A percentile compares a stretch with the other conserved stretches of the same genome.
Conservation (phyloP, 371 early-diverging fungal genomes). For the Parasitella parasitica region DNA sequence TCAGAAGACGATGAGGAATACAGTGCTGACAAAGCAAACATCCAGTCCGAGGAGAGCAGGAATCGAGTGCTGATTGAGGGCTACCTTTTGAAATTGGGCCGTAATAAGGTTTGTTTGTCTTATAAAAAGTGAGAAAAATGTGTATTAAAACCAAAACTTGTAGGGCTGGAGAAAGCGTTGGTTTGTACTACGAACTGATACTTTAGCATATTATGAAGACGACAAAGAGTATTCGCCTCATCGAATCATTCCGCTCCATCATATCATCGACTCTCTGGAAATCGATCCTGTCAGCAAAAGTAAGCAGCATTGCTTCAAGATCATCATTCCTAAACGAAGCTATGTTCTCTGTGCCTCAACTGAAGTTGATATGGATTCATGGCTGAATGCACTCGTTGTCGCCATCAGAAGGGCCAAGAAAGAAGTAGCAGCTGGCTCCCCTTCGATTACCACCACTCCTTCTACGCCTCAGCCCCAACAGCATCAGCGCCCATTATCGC, state of each 20-base stretch:
- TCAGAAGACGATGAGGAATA: conserved; percentile 55
- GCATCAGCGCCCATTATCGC: conserved; percentile 11
- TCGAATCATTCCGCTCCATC: conserved; percentile 66
- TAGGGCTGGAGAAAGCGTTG: conserved; percentile 83
- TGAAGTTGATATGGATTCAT: conserved; percentile 59
- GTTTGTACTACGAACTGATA: conserved; percentile 80
- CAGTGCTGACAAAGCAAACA: conserved; percentile 29
- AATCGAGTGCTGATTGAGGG: conserved; percentile 68
- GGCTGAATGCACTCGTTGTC: conserved; percentile 68
- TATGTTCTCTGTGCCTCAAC: conserved; percentile 69
- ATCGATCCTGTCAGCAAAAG: conserved; percentile 65
- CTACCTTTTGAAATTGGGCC: conserved; percentile 67
- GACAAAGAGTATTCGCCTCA: conserved; percentile 73
- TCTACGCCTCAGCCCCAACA: conserved; percentile 8
- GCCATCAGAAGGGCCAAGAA: conserved; percentile 50
- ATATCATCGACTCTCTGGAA: conserved; percentile 74
- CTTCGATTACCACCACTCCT: conserved; percentile 4
- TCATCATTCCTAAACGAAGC: conserved; percentile 72
- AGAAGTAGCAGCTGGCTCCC: conserved; percentile 11
- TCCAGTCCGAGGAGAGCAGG: conserved; percentile 39
- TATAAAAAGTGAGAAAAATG: background rate
- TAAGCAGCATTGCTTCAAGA: conserved; percentile 71
- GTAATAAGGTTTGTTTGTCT: conserved; percentile 53
- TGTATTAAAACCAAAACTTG: background rate
- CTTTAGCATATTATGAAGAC: conserved; percentile 80